These are phyloP conservation scores for Dendrobium catenatum DNA, from an alignment of 106 monocot genomes.

Conservation along the genomic window DNA sequence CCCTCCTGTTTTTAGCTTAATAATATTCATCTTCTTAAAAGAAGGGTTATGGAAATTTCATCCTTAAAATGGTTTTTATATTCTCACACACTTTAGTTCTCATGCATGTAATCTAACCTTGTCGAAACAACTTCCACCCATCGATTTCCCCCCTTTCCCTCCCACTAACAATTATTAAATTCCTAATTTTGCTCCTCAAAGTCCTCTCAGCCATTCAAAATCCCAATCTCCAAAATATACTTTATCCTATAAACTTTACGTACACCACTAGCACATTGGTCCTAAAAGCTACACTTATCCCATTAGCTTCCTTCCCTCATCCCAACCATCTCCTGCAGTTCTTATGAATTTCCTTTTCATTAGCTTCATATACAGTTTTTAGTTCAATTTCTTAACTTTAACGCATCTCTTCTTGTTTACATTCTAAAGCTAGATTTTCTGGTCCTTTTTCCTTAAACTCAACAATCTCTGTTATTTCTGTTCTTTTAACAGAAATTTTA, in stretches of 20 bases:
- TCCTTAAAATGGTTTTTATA: too few relatives aligned
- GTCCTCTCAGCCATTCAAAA: too few relatives aligned
- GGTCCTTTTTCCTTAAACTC: too few relatives aligned
- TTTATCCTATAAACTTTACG: not conserved
- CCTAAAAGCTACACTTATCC: not conserved
- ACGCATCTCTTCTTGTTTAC: too few relatives aligned
- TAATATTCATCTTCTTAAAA: not conserved
- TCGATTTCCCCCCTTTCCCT: too few relatives aligned
- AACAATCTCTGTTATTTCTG: too few relatives aligned
- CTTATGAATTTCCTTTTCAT: not conserved
- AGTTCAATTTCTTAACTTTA: not conserved
- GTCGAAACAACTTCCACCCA: not conserved
- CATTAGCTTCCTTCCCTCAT: not conserved
- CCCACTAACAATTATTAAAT: not conserved
- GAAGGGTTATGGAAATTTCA: not conserved
- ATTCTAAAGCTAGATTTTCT: too few relatives aligned
- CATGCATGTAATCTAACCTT: not conserved
- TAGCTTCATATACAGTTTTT: not conserved
- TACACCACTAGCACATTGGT: not conserved
- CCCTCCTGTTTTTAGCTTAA: not conserved
- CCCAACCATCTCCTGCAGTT: not conserved
- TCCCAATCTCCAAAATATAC: too few relatives aligned
- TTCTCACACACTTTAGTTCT: too few relatives aligned
- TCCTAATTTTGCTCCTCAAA: not conserved
- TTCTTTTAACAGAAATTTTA: too few relatives aligned